A percentile compares a stretch with the other conserved stretches of the same genome.
Conservation (phyloP, 1,284 basidiomycete genomes). For the Microbotryum intermedium region DNA sequence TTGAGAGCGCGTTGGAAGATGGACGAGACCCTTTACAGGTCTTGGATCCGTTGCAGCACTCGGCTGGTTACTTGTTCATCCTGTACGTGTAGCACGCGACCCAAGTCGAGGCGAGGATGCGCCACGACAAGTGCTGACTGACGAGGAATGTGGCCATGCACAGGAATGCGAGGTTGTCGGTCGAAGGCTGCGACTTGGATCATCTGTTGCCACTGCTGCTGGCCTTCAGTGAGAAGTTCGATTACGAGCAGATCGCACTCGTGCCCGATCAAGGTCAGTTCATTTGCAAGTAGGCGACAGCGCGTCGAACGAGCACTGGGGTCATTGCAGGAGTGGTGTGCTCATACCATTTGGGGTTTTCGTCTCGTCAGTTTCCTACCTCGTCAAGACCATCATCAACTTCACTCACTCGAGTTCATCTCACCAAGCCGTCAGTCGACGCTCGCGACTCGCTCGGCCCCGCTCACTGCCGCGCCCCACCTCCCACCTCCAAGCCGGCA, state of each 20-base stretch:
- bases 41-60: conserved; percentile 50
- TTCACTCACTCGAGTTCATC: conserved; percentile 39
- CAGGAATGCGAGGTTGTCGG: conserved; percentile 38
- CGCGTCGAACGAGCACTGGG: not conserved
- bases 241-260: conserved; percentile 52
- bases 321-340: not conserved
- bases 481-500: no score
- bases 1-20: conserved; percentile 1
- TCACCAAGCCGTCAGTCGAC: conserved; percentile 35
- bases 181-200: conserved; percentile 48
- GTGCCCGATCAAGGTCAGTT: conserved; percentile 59
- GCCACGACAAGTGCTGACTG: not conserved
- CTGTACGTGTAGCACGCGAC: conserved; percentile 47
- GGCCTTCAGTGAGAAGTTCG: conserved; percentile 53
- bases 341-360: not conserved
- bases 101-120: not conserved
- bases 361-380: conserved; percentile 39
- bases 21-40: conserved; percentile 50
- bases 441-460: conserved; percentile 6
- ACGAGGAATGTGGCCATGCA: not conserved
- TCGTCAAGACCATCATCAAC: conserved; percentile 47
- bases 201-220: conserved; percentile 45
- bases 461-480: conserved; percentile 8
- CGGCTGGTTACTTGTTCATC: conserved; percentile 58
- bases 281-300: no score